Base-by-base conservation (phyloP, 768 basidiomycete species). In the Calocybe gangraenosa region DNA sequence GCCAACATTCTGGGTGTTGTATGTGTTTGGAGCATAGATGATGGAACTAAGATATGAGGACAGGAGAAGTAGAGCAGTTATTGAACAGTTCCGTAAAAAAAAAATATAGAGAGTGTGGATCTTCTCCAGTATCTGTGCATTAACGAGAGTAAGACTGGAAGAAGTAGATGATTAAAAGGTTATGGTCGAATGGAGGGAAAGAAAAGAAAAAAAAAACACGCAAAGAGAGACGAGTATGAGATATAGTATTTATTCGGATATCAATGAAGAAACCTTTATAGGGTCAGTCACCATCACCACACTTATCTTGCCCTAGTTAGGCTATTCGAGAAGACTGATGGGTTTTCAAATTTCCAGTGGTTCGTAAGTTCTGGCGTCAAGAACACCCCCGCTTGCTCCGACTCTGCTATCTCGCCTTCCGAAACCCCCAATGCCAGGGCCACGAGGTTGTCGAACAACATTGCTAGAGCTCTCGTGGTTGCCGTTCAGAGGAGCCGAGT, bases 321-420 rank as follows among this genome's bases (percentile, higher is more conserved):
- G 58, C 68, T 71, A 58, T 71, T 68, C 60, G 71, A 68, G 60
- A 65, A 67, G 56, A 62, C 69, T 68, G 59, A 40, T 60, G 54
- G 44, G 37, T 42, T 39, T 52, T 78, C 72, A 90, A 74, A 91
- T 82, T 65, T 92, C 90, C 68, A 91, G 65, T 32, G 87, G 87
- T 71, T 92, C 87, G 69, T 90, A 85, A 51, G 87, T 87, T 65
- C 84, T 80, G 57, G 87, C 79, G 62, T 92, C 90, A 57, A 92
- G 78, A 65, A 83, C 85, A 66, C 78, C 78, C 68, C 81, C 77
- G 48, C 64, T 70, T 35, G 63, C 57, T 11, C 67, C 70, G 28
- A 75, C 67, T 52, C 76, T 67, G 55, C 77, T 83, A 63, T 84
- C 82, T 52, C 89, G 74, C 54, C 71, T 69, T 25, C 73, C 76